phyloP scores from a whole-genome alignment of 106 monocot genomes.

The Allium sativum region DNA sequence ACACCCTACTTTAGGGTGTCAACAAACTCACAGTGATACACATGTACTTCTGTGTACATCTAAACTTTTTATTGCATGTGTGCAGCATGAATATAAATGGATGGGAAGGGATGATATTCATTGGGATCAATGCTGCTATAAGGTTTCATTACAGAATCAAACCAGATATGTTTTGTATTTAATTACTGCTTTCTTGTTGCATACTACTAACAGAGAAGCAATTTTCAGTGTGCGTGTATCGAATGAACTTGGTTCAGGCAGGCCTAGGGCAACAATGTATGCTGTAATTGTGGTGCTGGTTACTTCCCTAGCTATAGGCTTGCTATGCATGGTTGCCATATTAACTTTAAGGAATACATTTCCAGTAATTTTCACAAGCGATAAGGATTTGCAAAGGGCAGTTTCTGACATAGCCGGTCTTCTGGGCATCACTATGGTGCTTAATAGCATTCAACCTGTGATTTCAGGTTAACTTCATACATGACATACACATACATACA shows the following conservation, averaged over 20 bases:
- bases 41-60: no score
- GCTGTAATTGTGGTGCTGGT: constrained; percentile 51
- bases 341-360: constrained; percentile 33
- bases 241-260: constrained; percentile 74
- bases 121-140: constrained; percentile 78
- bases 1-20: no score
- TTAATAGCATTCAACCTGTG: constrained; percentile 87
- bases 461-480: constrained; percentile 44
- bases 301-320: constrained; percentile 45
- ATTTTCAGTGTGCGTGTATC: constrained; percentile 71
- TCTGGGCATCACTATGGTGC: constrained; percentile 77
- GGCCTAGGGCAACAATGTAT: constrained; percentile 46
- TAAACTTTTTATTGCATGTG: neutral
- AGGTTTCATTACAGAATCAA: constrained; percentile 17
- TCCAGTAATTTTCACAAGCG: constrained; percentile 54
- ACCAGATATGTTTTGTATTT: no score
- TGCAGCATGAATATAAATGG: constrained; percentile 87
- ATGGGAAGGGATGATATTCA: constrained; percentile 76
- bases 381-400: constrained; percentile 45
- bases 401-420: constrained; percentile 64
- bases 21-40: no score
- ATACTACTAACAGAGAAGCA: no score
- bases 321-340: constrained; percentile 40
- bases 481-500: no score
- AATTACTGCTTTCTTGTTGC: no score